Evolutionary conservation across 805 yeast species (phyloP).

Genomic region (Schwanniomyces sp.): DNA sequence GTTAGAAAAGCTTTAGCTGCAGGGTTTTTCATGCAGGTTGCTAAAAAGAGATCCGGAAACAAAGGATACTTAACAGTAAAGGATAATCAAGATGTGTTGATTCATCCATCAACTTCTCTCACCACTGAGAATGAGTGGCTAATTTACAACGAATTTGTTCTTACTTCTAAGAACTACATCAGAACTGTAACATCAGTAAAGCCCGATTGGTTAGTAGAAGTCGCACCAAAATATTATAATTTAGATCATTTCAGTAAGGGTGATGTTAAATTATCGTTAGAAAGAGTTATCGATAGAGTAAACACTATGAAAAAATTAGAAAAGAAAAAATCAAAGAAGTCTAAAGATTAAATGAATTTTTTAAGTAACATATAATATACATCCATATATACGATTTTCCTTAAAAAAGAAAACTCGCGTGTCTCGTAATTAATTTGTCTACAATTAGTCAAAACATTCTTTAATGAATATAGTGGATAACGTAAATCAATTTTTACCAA

Average conservation of each 20-base stretch:
- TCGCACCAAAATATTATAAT: slow-evolving; percentile 73
- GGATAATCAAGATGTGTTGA: slow-evolving; percentile 92
- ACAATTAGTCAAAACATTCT: no score
- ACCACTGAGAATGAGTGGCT: slow-evolving; percentile 93
- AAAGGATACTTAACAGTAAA: slow-evolving; percentile 85
- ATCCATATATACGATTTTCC: neutral
- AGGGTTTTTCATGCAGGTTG: slow-evolving; percentile 99
- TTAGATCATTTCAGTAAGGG: slow-evolving; percentile 64
- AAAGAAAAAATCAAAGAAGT: slow-evolving; percentile 8
- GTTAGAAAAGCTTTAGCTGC: slow-evolving; percentile 82
- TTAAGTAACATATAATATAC: neutral
- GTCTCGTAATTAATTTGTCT: no score
- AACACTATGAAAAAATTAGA: slow-evolving; percentile 40
- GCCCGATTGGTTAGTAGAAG: slow-evolving; percentile 89
- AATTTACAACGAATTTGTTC: slow-evolving; percentile 90
- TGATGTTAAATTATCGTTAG: slow-evolving; percentile 69
- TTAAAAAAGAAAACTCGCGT: neutral
- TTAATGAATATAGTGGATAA: neutral
- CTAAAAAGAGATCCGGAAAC: slow-evolving; percentile 80
- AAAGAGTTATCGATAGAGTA: slow-evolving; percentile 52
- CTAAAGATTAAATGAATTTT: neutral
- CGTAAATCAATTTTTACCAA: neutral
- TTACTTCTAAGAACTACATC: slow-evolving; percentile 90
- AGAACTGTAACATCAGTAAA: slow-evolving; percentile 88
- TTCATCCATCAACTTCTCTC: slow-evolving; percentile 91